Evolutionary conservation across 768 basidiomycete species (phyloP).

Genomic region (Coprinopsis strossmayeri): DNA sequence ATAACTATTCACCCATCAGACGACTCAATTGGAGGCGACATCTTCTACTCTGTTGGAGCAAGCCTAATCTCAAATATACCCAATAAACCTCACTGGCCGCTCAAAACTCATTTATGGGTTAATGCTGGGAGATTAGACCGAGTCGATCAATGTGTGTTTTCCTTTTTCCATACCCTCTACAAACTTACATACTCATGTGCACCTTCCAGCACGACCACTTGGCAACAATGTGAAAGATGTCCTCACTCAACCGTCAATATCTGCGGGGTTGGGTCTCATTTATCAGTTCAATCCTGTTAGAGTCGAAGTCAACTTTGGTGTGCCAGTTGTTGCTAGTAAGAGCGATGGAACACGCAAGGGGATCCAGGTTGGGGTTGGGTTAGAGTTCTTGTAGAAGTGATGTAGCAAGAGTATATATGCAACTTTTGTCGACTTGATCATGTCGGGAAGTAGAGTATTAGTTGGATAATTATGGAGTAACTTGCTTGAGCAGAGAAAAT

Average conservation of each 20-base stretch:
- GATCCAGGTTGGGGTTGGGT: slow-evolving; percentile 73
- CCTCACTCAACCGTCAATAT: slow-evolving; percentile 58
- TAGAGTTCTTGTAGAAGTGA: slow-evolving; percentile 61
- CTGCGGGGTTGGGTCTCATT: slow-evolving; percentile 76
- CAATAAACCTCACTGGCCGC: slow-evolving; percentile 70
- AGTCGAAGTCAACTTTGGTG: slow-evolving; percentile 84
- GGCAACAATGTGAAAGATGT: slow-evolving; percentile 32
- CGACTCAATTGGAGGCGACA: slow-evolving; percentile 81
- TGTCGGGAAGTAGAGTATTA: no score
- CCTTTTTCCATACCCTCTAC: not conserved
- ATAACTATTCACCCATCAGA: slow-evolving; percentile 33
- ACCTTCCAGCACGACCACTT: slow-evolving; percentile 13
- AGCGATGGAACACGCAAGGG: slow-evolving; percentile 66
- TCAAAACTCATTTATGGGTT: slow-evolving; percentile 74
- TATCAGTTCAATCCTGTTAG: slow-evolving; percentile 80
- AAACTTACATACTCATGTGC: not conserved
- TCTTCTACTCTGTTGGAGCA: slow-evolving; percentile 72
- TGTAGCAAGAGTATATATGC: no score
- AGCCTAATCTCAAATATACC: slow-evolving; percentile 75
- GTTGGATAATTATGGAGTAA: no score
- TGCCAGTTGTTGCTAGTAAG: slow-evolving; percentile 66
- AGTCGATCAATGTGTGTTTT: slow-evolving; percentile 48
- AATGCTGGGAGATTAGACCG: slow-evolving; percentile 75
- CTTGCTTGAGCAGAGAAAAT: no score
- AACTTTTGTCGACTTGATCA: no score